Evolutionary conservation across 345 rosid species (phyloP), one percentile per base, ranked within the genome.

Genomic region (Acer negundo): DNA sequence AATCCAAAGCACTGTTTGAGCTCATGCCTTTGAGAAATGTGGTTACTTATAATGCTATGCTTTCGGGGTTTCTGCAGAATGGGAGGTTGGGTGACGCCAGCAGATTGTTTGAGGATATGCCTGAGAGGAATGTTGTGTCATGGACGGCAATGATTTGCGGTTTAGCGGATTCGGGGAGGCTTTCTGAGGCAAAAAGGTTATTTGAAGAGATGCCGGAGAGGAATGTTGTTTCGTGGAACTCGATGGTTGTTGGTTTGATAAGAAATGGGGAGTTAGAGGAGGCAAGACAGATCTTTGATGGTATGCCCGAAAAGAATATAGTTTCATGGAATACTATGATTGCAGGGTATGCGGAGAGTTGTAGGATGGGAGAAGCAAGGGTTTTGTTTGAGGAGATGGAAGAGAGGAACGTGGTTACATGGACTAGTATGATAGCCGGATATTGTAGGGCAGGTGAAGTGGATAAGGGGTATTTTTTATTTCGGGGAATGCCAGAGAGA

Each of bases 381-480:
- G 69, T 63, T 64, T 75, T 92, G 84, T 92, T 92, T 82, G 87
- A 80, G 28, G 82, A 86, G 81, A 90, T 75, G 87, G 84, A 89
- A 19, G 77, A 72, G 49, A 76, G 80, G 68, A 90, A 90, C 82
- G 79, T 85, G 23, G 85, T 89, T 75, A 86, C 90, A 0, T 93
- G 92, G 93, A 90, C 92, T 70, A 86, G 84, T 58, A 87, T 92
- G 90, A 87, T 92, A 3, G 77, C 89, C 38, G 92, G 98, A 38
- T 90, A 88, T 77, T 81, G 91, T 65, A 71, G 92, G 83, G 84
- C 72, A 23, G 90, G 90, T 58, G 83, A 84, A 72, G 84, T 92
- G 51, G 82, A 80, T n/a, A 84, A 83, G 72, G 89, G 87, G n/a
- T 76, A 85, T 80, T 71, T 74, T 38, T 78, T 89, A 70, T 93